phyloP scores from a whole-genome alignment of 371 early-diverging fungal species.

The Circinella minor region DNA sequence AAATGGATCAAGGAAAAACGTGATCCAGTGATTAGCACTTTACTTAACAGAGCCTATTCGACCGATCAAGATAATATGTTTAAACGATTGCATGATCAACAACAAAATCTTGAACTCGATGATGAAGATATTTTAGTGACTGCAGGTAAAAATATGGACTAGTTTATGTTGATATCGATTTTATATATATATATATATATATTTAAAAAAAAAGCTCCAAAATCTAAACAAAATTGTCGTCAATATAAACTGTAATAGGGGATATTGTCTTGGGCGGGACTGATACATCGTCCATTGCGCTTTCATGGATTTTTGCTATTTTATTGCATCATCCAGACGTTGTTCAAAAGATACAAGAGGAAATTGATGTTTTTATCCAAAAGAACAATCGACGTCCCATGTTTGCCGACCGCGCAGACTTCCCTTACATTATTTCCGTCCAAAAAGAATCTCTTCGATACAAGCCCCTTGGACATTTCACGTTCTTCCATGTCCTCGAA shows the following conservation, averaged over 20 bases:
- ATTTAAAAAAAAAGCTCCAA: neutral
- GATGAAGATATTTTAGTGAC: slow-evolving; percentile 16
- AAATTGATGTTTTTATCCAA: slow-evolving; percentile 19
- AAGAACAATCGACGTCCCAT: slow-evolving; percentile 19
- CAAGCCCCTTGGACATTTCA: slow-evolving; percentile 15
- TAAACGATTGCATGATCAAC: slow-evolving; percentile 22
- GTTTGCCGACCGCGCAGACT: slow-evolving; percentile 21
- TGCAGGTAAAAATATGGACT: neutral
- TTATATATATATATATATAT: neutral
- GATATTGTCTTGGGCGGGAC: slow-evolving; percentile 4
- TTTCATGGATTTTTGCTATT: slow-evolving; percentile 23
- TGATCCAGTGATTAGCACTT: slow-evolving; percentile 7
- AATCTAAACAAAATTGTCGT: neutral
- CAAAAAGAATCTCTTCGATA: slow-evolving; percentile 33
- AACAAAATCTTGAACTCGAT: slow-evolving; percentile 15
- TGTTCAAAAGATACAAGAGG: slow-evolving; percentile 16
- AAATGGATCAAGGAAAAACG: slow-evolving; percentile 5
- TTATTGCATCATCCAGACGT: slow-evolving; percentile 23
- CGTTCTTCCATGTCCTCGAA: slow-evolving; percentile 19
- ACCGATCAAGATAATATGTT: slow-evolving; percentile 17
- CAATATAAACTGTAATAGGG: neutral
- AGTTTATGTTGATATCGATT: no score
- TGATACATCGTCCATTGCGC: slow-evolving; percentile 21
- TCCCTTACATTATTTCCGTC: slow-evolving; percentile 25
- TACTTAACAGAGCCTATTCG: slow-evolving; percentile 7